phyloP scores from a whole-genome alignment of 441 rosid genomes.

The Syzygium syzygioides region DNA sequence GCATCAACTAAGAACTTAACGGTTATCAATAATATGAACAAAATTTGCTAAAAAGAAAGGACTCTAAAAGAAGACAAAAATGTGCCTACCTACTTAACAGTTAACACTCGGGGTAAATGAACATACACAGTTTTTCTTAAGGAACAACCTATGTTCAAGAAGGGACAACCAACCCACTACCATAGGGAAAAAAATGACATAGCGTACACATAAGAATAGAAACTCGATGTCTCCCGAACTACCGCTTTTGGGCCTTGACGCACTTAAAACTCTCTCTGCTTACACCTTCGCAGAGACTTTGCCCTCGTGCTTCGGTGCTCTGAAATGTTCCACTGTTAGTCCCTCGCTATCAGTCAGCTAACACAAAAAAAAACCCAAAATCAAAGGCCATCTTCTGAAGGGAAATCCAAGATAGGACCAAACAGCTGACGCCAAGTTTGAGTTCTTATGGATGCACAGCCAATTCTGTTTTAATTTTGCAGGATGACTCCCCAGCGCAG shows the following conservation, averaged over 20 bases:
- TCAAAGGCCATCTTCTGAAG: neutral
- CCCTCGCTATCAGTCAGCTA: neutral
- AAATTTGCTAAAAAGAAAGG: neutral
- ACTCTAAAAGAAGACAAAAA: neutral
- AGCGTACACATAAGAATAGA: neutral
- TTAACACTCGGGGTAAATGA: neutral
- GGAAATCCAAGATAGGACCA: neutral
- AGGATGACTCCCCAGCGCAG: neutral
- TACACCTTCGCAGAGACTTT: neutral
- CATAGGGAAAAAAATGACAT: neutral
- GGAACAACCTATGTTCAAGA: neutral
- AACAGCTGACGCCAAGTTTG: neutral
- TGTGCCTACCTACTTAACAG: neutral
- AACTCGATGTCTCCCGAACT: neutral
- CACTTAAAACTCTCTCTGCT: neutral
- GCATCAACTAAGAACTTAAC: neutral
- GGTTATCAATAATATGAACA: neutral
- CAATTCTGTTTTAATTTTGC: neutral
- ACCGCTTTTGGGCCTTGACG: neutral
- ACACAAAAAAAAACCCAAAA: neutral
- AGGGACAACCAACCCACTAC: neutral
- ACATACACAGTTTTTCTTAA: neutral
- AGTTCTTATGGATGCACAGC: neutral
- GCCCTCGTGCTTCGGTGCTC: neutral
- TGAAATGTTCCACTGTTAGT: neutral